Evolutionary conservation across 1,139 yeast species (phyloP), one percentile per base, ranked within the genome.

Genomic region (Nakaseomyces glabratus): DNA sequence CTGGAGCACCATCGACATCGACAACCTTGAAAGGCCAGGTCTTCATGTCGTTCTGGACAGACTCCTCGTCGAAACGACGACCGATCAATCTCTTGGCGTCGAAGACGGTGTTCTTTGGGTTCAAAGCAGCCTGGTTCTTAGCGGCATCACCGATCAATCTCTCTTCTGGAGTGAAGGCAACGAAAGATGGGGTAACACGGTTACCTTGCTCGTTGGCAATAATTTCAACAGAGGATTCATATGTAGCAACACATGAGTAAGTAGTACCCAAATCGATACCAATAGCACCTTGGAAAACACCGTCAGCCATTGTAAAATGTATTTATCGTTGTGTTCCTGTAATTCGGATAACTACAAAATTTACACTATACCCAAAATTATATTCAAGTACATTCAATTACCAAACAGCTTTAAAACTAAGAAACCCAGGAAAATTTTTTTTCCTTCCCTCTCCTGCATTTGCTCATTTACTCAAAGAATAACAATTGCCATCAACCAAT

Each of bases 161-260:
- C 76, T 86, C 96, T 71, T 82, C 88, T 63, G 82, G 80, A 61
- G 93, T 84, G 84, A 86, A 86, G 55, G 95, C 96, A 64, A 86
- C 95, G 75, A 84, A 86, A 50, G 95, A 86, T 63, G 96, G 96
- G 58, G 96, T 86, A 62, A 84, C 93, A 75, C 96, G 84, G 88
- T 85, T 85, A 80, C 96, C 96, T 76, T 86, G 95, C 70, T 86
- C 96, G 75, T 86, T 86, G 68, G 95, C 95, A 69, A 86, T 85
- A 66, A 86, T 86, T 69, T 85, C 95, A 57, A 63, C 84, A 65
- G 76, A 84, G 72, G 73, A 79, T 70, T 71, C 86, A 71, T 70
- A 81, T 68, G 81, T 81, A 66, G 94, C 95, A 58, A 84, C 95
- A 78, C 95, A 84, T 51, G 94, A 82, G 81, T 84, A 82, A 57